phyloP scores from a whole-genome alignment of 2,329 filamentous ascomycete species.

The Pestalotiopsis sp. region DNA sequence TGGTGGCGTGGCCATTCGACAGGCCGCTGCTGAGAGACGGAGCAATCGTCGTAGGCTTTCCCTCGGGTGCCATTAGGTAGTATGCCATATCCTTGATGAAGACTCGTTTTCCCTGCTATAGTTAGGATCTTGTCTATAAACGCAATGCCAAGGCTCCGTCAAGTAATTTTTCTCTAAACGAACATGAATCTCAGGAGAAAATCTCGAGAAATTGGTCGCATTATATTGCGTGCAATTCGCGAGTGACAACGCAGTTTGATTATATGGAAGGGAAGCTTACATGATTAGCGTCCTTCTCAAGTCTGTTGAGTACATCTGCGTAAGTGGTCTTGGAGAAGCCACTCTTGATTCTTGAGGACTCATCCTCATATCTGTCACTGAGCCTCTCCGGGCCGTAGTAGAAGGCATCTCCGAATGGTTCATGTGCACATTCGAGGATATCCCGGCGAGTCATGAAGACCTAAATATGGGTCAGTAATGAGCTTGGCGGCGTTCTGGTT shows the following conservation, averaged over 20 bases:
- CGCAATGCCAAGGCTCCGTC: slow-evolving; percentile 5
- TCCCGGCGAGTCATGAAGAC: slow-evolving; percentile 96
- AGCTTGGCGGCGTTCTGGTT: neutral
- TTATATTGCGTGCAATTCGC: neutral
- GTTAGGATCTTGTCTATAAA: slow-evolving; percentile 42
- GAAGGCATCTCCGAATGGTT: slow-evolving; percentile 95
- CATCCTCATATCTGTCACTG: slow-evolving; percentile 75
- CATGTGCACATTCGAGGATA: slow-evolving; percentile 81
- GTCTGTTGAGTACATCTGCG: slow-evolving; percentile 74
- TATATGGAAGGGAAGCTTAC: slow-evolving; percentile 49
- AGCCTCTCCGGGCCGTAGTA: slow-evolving; percentile 94
- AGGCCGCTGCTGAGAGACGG: slow-evolving; percentile 74
- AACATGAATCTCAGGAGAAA: neutral
- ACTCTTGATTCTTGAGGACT: slow-evolving; percentile 54
- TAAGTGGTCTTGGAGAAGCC: slow-evolving; percentile 74
- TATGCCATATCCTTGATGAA: slow-evolving; percentile 99
- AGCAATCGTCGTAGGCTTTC: slow-evolving; percentile 69
- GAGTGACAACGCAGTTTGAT: slow-evolving; percentile 18
- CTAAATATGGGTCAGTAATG: slow-evolving; percentile 43
- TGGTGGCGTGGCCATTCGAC: slow-evolving; percentile 15
- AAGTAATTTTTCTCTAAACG: neutral
- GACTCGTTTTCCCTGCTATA: slow-evolving; percentile 75
- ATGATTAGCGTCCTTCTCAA: slow-evolving; percentile 74
- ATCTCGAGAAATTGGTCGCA: neutral
- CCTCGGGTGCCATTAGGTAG: slow-evolving; percentile 80